A percentile compares a stretch with the other conserved stretches of the same genome.
These are phyloP conservation scores for Pseudogymnoascus sp. DNA, from an alignment of 2,329 filamentous ascomycete genomes.

Conservation along the genomic window DNA sequence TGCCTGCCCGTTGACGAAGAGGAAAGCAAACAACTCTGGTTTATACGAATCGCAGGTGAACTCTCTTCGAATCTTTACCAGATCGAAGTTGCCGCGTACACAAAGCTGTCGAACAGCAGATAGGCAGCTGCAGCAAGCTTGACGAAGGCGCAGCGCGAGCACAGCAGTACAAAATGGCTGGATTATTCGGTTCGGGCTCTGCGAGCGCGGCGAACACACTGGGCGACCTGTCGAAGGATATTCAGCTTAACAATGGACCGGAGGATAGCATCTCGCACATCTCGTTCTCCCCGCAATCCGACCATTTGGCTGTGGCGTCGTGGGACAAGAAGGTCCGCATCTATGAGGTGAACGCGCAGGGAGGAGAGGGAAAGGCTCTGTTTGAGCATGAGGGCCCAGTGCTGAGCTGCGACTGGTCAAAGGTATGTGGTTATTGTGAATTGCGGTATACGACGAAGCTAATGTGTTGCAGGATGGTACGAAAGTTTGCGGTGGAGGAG, in stretches of 20 bases:
- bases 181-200: slow-evolving; percentile 45
- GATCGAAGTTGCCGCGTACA: background rate
- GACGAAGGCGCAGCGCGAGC: background rate
- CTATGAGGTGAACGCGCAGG: slow-evolving; percentile 76
- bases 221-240: slow-evolving; percentile 85
- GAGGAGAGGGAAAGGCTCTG: slow-evolving; percentile 72
- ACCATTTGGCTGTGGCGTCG: slow-evolving; percentile 81
- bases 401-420: slow-evolving; percentile 78
- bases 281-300: slow-evolving; percentile 65
- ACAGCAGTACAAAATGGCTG: slow-evolving; percentile 47
- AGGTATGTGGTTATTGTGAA: slow-evolving; percentile 46
- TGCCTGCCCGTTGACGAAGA: background rate
- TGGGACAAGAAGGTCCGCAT: slow-evolving; percentile 99
- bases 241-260: slow-evolving; percentile 68
- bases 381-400: slow-evolving; percentile 85
- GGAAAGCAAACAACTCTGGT: background rate
- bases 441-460: slow-evolving; percentile 13
- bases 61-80: background rate
- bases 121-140: background rate
- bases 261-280: slow-evolving; percentile 87
- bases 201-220: slow-evolving; percentile 57
- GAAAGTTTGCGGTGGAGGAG: slow-evolving; percentile 78
- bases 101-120: background rate
- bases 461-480: slow-evolving; percentile 63
- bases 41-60: background rate